phyloP scores from a whole-genome alignment of 2,329 filamentous ascomycete genomes.

The Colletotrichum coccodes region DNA sequence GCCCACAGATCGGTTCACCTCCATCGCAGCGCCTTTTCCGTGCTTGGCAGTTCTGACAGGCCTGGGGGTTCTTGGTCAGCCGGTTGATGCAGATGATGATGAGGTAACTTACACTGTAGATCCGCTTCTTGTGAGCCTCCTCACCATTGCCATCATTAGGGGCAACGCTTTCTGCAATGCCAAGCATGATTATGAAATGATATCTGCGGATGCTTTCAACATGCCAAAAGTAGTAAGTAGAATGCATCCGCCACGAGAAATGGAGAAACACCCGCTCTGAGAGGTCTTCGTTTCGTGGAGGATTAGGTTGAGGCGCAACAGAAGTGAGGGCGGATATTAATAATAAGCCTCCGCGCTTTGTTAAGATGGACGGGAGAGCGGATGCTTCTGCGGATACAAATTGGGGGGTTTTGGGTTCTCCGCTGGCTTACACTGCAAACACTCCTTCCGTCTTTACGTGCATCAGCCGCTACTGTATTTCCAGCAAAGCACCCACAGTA shows the following conservation, averaged over 20 bases:
- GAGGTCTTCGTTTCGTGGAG: neutral
- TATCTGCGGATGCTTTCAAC: neutral
- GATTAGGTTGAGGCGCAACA: too few species aligned
- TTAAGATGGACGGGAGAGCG: neutral
- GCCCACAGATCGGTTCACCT: constrained; percentile 16
- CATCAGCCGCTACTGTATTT: neutral
- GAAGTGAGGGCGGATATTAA: neutral
- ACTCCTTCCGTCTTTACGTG: neutral
- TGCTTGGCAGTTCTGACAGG: constrained; percentile 20
- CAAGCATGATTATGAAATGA: neutral
- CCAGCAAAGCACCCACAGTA: neutral
- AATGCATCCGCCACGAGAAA: neutral
- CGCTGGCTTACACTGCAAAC: neutral
- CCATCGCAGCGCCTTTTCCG: constrained; percentile 31
- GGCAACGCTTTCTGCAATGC: neutral
- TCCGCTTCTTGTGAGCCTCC: constrained; percentile 20
- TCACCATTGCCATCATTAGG: neutral
- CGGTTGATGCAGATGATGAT: too few species aligned
- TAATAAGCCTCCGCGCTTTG: constrained; percentile 8
- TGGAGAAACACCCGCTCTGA: neutral
- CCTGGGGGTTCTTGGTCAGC: neutral
- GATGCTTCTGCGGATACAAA: constrained; percentile 1
- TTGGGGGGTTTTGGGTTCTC: neutral
- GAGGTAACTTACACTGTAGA: constrained; percentile 17
- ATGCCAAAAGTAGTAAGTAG: neutral